Percentiles rank a stretch among this genome's conserved stretches.
phyloP scores from a whole-genome alignment of 108 stramenopile species.

The Seminavis robusta region DNA sequence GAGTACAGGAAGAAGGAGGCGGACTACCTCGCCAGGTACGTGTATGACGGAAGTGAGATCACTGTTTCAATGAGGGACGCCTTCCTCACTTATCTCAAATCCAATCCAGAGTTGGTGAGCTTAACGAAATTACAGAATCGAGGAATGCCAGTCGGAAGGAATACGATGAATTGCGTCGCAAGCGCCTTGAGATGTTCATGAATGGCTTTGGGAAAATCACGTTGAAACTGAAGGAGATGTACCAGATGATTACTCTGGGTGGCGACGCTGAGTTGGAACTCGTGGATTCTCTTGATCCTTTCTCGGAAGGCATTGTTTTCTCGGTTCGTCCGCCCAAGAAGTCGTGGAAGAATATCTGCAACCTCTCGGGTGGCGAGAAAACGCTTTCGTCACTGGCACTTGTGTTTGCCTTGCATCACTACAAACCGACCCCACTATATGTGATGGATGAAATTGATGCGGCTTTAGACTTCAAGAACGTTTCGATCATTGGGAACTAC shows the following conservation, averaged over 20 bases:
- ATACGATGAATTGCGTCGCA: slow-evolving; percentile 90
- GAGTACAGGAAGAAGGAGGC: slow-evolving; percentile 92
- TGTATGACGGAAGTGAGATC: background rate
- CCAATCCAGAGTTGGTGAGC: slow-evolving; percentile 69
- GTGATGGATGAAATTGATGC: slow-evolving; percentile 99
- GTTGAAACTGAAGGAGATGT: slow-evolving; percentile 99
- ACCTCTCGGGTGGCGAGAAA: slow-evolving; percentile 98
- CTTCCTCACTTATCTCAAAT: background rate
- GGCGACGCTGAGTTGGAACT: slow-evolving; percentile 99
- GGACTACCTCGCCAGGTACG: slow-evolving; percentile 82
- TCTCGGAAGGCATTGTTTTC: slow-evolving; percentile 97
- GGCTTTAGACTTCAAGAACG: slow-evolving; percentile 99
- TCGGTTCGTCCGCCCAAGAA: slow-evolving; percentile 98
- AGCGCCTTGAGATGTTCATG: slow-evolving; percentile 98
- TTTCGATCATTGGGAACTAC: slow-evolving; percentile 98
- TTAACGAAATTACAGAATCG: slow-evolving; percentile 87
- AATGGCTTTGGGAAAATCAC: slow-evolving; percentile 95
- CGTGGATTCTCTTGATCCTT: slow-evolving; percentile 98
- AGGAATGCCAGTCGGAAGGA: slow-evolving; percentile 78
- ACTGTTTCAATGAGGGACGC: background rate
- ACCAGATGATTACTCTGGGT: slow-evolving; percentile 99
- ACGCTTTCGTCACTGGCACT: slow-evolving; percentile 96
- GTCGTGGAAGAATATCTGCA: slow-evolving; percentile 98
- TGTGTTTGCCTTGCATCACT: slow-evolving; percentile 99
- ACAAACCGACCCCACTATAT: slow-evolving; percentile 99